phyloP scores from a whole-genome alignment of 1,284 basidiomycete genomes.

The Xerocomus cyaneibrunnescens region DNA sequence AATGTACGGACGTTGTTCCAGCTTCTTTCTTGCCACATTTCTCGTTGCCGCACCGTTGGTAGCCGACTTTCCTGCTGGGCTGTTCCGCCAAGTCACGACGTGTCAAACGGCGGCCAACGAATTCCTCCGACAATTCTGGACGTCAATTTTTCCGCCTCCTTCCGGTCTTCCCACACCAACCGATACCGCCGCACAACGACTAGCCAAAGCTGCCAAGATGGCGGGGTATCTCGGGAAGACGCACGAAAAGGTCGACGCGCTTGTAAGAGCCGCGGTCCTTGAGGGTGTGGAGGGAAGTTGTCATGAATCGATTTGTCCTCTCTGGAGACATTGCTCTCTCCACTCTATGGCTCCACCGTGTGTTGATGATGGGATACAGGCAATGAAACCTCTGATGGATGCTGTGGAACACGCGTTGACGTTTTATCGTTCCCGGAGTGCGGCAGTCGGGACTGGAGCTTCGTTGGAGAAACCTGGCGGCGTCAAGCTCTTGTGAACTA shows the following conservation, averaged over 20 bases:
- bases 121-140: conserved; percentile 96
- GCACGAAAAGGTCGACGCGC: conserved; percentile 75
- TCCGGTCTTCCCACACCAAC: conserved; percentile 53
- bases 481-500: conserved; percentile 17
- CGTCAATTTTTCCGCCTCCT: conserved; percentile 77
- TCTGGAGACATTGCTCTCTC: neutral
- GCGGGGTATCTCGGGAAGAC: conserved; percentile 76
- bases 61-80: conserved; percentile 79
- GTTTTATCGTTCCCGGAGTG: conserved; percentile 46
- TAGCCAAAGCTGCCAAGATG: conserved; percentile 83
- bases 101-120: conserved; percentile 94
- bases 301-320: conserved; percentile 47
- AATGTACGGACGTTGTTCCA: conserved; percentile 48
- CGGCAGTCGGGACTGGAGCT: conserved; percentile 7
- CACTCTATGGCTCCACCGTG: neutral
- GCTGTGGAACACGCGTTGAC: conserved; percentile 77
- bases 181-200: conserved; percentile 59
- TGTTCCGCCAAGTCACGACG: conserved; percentile 81
- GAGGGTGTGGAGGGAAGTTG: conserved; percentile 66
- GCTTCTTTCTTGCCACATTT: too few species aligned
- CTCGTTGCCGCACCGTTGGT: neutral
- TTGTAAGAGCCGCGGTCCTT: conserved; percentile 63
- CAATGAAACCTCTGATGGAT: conserved; percentile 75
- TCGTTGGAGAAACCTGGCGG: conserved; percentile 9
- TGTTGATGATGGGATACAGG: conserved; percentile 43